Percentiles rank a stretch among this genome's conserved stretches.
These are phyloP conservation scores for Spirogloea muscicola DNA, from an alignment of 139 green algal species.

Conservation along the genomic window DNA sequence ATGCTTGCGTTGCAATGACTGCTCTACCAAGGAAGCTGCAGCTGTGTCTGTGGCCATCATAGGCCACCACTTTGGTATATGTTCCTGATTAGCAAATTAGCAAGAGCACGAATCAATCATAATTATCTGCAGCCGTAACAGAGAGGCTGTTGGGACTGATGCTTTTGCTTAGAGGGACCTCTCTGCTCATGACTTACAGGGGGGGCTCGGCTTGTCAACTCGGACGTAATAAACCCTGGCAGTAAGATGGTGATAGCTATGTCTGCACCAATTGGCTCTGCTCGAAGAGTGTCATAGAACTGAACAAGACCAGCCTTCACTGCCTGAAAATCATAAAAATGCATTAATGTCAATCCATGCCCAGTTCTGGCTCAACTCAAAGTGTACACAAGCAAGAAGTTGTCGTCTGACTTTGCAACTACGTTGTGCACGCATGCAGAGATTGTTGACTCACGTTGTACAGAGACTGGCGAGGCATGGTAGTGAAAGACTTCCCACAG, in stretches of 20 bases:
- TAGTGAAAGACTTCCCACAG: conserved; percentile 20
- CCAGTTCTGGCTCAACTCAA: neutral
- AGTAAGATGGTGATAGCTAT: conserved; percentile 32
- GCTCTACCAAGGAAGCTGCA: conserved; percentile 11
- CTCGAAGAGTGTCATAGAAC: conserved; percentile 42
- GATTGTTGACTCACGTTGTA: conserved; percentile 36
- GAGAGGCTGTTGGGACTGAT: too few species aligned
- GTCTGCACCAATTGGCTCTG: neutral
- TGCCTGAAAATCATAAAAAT: neutral
- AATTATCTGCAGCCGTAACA: too few species aligned
- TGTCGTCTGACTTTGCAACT: neutral
- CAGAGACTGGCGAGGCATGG: conserved; percentile 26
- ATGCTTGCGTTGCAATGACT: neutral
- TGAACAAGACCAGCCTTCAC: conserved; percentile 37
- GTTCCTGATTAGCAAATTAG: too few species aligned
- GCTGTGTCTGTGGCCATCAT: conserved; percentile 16
- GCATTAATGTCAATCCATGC: too few species aligned
- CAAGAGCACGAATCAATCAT: too few species aligned
- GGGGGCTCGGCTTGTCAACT: too few species aligned
- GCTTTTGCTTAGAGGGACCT: too few species aligned
- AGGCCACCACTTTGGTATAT: conserved; percentile 30
- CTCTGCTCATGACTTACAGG: too few species aligned
- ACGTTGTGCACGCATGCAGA: neutral
- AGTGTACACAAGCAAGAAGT: too few species aligned
- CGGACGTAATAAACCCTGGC: conserved; percentile 32